Percentiles rank a stretch among this genome's conserved stretches.
phyloP scores from a whole-genome alignment of 257 asterid species.

The Thymus quinquecostatus region DNA sequence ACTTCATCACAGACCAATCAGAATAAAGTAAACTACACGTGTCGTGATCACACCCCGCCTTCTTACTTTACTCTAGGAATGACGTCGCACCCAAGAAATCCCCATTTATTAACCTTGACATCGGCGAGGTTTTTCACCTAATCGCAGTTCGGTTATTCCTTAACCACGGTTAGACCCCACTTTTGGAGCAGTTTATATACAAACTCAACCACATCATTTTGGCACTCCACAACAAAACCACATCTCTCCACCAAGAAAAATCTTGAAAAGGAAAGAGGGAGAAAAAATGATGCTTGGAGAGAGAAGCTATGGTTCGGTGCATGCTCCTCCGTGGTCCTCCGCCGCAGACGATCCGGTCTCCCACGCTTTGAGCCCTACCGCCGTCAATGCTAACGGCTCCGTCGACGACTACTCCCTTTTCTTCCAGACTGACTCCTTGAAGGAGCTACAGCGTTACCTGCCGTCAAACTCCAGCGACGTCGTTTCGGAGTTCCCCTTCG shows the following conservation, averaged over 20 bases:
- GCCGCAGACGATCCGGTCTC: constrained; percentile 42
- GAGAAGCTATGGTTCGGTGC: constrained; percentile 41
- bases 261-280: neutral
- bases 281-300: constrained; percentile 58
- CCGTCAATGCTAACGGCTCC: constrained; percentile 32
- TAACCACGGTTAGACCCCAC: constrained; percentile 56
- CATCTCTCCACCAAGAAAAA: neutral
- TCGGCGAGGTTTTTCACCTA: constrained; percentile 31
- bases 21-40: constrained; percentile 38
- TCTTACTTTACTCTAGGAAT: constrained; percentile 1
- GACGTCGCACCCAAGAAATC: constrained; percentile 19
- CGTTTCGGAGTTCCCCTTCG: constrained; percentile 23
- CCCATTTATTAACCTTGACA: constrained; percentile 34
- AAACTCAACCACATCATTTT: constrained; percentile 22
- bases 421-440: constrained; percentile 41
- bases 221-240: neutral
- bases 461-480: constrained; percentile 55
- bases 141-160: constrained; percentile 34
- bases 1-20: constrained; percentile 34
- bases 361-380: constrained; percentile 42
- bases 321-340: constrained; percentile 62
- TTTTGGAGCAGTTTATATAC: constrained; percentile 59
- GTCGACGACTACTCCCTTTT: constrained; percentile 49
- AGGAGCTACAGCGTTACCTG: constrained; percentile 53
- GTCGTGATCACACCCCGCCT: constrained; percentile 15